Evolutionary conservation across 306 rosid species (phyloP).

Genomic region (Cicer cuneatum): DNA sequence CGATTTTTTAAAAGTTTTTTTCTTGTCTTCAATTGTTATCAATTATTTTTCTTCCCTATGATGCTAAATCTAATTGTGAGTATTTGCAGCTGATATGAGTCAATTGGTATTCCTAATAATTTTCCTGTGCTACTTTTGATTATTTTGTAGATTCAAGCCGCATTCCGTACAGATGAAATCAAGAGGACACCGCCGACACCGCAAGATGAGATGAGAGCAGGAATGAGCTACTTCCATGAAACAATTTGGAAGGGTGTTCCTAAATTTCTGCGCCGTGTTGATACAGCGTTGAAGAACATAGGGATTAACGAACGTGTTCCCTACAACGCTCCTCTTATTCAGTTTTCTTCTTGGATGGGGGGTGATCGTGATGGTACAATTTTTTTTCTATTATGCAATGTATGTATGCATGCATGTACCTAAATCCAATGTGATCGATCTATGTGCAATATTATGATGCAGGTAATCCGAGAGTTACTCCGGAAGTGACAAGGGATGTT

Average conservation of each 20-base stretch:
- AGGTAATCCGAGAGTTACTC: slow-evolving; percentile 99
- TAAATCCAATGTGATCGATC: neutral
- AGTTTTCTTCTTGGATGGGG: slow-evolving; percentile 99
- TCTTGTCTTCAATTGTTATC: no score
- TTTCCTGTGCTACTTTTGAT: slow-evolving; percentile 26
- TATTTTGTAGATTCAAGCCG: slow-evolving; percentile 87
- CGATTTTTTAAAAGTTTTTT: neutral
- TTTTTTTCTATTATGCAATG: slow-evolving; percentile 13
- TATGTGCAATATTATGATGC: slow-evolving; percentile 44
- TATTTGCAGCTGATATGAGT: neutral
- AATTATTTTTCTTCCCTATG: no score
- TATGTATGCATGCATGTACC: neutral
- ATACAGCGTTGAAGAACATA: slow-evolving; percentile 91
- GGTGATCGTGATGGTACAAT: slow-evolving; percentile 97
- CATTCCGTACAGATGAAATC: slow-evolving; percentile 97
- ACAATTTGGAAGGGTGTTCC: slow-evolving; percentile 98
- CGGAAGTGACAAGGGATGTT: slow-evolving; percentile 98
- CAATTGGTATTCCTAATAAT: neutral
- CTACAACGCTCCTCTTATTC: slow-evolving; percentile 94
- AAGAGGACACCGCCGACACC: slow-evolving; percentile 95
- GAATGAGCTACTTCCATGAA: slow-evolving; percentile 99
- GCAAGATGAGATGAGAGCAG: slow-evolving; percentile 99
- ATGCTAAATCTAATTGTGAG: neutral
- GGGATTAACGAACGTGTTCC: slow-evolving; percentile 94
- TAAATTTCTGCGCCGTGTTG: slow-evolving; percentile 90